Percentiles rank a stretch among this genome's conserved stretches.
Conservation (phyloP, 495 filamentous ascomycete genomes). For the Aspergillus campestris region DNA sequence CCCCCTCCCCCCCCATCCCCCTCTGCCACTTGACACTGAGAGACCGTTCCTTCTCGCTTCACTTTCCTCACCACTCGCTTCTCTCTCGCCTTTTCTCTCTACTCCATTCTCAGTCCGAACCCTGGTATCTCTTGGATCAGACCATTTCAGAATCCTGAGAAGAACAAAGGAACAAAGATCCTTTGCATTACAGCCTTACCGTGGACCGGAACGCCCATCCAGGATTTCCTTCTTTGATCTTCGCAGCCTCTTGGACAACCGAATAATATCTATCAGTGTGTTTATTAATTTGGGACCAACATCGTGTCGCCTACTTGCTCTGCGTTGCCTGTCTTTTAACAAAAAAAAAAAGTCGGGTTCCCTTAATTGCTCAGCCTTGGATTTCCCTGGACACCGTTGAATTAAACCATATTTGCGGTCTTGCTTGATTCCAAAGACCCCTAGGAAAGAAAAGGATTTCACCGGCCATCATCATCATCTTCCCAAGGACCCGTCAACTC, state of each 20-base stretch:
- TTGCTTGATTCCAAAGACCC: conserved; percentile 11
- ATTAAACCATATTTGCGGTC: conserved; percentile 16
- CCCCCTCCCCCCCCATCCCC: no score
- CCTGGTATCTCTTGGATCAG: conserved; percentile 9
- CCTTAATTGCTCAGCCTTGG: conserved; percentile 16
- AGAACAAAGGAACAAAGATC: no score
- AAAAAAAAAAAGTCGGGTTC: conserved; percentile 14
- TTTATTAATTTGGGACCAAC: conserved; percentile 1
- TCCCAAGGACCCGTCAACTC: conserved; percentile 13
- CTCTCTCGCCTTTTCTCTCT: conserved; percentile 10
- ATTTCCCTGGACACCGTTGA: conserved; percentile 15
- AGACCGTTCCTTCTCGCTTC: no score
- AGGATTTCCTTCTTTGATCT: conserved; percentile 17
- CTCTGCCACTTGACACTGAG: no score
- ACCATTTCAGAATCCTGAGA: conserved; percentile 6
- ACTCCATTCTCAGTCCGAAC: conserved; percentile 16
- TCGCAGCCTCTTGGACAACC: neutral
- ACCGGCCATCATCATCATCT: conserved; percentile 10
- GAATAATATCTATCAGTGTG: no score
- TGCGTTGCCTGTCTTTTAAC: conserved; percentile 10
- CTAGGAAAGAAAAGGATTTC: conserved; percentile 1
- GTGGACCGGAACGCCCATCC: conserved; percentile 9
- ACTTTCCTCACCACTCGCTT: neutral
- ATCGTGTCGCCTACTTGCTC: conserved; percentile 8
- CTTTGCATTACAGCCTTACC: neutral